These are phyloP conservation scores for Penicillium frequentans DNA, from an alignment of 2,329 filamentous ascomycete genomes.

Conservation along the genomic window DNA sequence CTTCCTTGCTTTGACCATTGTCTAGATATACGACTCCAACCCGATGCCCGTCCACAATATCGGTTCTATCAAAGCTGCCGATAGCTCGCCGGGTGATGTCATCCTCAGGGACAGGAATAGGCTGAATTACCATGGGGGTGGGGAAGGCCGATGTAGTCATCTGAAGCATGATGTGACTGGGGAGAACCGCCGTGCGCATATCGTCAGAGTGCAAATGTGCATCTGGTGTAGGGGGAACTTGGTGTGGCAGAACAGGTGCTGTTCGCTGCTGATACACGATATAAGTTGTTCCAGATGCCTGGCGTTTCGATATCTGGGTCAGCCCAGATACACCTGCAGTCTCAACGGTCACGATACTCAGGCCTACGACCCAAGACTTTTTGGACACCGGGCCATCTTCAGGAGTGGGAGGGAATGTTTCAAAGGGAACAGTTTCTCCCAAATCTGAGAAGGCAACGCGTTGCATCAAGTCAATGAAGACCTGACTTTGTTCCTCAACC, in stretches of 20 bases:
- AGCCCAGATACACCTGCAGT: constrained; percentile 49
- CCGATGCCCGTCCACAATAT: constrained; percentile 92
- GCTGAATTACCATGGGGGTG: constrained; percentile 57
- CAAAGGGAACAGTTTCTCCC: constrained; percentile 61
- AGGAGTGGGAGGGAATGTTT: constrained; percentile 42
- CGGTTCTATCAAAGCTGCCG: constrained; percentile 77
- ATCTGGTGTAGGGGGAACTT: constrained; percentile 41
- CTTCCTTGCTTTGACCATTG: constrained; percentile 77
- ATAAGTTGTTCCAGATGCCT: constrained; percentile 53
- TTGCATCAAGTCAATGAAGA: constrained; percentile 94
- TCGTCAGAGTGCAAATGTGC: constrained; percentile 40
- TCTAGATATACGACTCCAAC: constrained; percentile 93
- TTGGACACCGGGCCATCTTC: constrained; percentile 44
- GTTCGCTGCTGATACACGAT: constrained; percentile 50
- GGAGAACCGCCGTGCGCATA: constrained; percentile 44
- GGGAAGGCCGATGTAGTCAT: constrained; percentile 45
- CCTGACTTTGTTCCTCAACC: constrained; percentile 88
- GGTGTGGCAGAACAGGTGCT: constrained; percentile 46
- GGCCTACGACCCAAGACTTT: constrained; percentile 53
- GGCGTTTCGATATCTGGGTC: constrained; percentile 52
- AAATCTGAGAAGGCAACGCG: constrained; percentile 81
- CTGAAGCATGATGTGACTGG: constrained; percentile 49
- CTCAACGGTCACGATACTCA: constrained; percentile 54
- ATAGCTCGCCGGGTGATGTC: constrained; percentile 74
- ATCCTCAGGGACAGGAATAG: constrained; percentile 73